Conservation (phyloP, 176 grass and related monocot genomes). For the Cenchrus purpureus region DNA sequence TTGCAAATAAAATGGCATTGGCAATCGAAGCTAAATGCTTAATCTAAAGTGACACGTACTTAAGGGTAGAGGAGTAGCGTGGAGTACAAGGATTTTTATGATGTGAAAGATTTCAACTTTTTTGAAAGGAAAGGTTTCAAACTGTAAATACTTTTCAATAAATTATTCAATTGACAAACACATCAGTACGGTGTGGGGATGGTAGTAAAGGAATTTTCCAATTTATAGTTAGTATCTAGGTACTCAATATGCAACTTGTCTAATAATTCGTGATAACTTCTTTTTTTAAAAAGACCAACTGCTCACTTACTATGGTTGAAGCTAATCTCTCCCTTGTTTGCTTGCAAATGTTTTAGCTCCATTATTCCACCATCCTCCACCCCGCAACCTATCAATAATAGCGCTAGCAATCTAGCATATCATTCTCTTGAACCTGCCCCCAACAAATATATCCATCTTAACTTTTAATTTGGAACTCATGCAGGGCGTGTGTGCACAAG, state of each 20-base stretch:
- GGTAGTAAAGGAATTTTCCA: background rate
- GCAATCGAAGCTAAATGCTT: too few species aligned
- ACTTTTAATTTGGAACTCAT: background rate
- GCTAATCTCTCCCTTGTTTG: background rate
- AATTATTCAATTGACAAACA: background rate
- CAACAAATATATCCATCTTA: conserved; percentile 14
- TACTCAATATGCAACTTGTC: background rate
- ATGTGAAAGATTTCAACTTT: too few species aligned
- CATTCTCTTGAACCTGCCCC: conserved; percentile 13
- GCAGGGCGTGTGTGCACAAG: background rate
- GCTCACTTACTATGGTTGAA: background rate
- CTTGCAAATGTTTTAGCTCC: conserved; percentile 5
- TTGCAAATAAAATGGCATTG: background rate
- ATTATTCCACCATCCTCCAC: background rate
- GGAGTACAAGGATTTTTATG: background rate
- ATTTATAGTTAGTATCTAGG: background rate
- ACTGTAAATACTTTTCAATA: background rate
- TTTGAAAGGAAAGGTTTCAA: background rate
- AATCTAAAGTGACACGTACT: background rate
- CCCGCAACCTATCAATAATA: conserved; percentile 13
- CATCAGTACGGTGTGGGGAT: background rate
- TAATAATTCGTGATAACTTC: background rate
- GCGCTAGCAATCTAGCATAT: background rate
- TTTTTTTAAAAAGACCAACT: background rate
- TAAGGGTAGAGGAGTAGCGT: background rate